Base-by-base conservation (phyloP, 345 rosid species). In the Capsella bursapastoris region DNA sequence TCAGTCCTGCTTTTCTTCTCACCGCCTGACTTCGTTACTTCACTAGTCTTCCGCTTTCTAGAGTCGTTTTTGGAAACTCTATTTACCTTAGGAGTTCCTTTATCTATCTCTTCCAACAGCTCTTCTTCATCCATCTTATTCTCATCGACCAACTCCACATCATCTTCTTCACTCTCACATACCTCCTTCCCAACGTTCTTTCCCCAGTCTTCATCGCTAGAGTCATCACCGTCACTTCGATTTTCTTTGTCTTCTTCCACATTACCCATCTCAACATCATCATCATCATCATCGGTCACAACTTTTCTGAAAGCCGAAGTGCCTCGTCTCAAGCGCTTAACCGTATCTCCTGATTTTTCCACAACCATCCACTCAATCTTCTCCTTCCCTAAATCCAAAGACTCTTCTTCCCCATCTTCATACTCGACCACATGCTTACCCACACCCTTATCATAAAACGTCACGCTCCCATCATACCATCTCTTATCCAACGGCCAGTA, bases 401-500 rank as follows among this genome's bases (percentile, higher is more conserved):
- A 51, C 79, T 95, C 98, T 82, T 95, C 97, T 74, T 95, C 98
- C 1, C 75, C 85, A 60, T 90, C 98, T n/a, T 89, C 90, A 49
- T 92, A 95, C 83, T 70, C 85, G 9, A 95, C 68, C 82, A 81
- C 77, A 82, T 95, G 97, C 83, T 86, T 90, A 15, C 89, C 84
- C 7, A 79, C 79, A 55, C 44, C 70, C 78, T 83, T 76, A 69
- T 88, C 72, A 8, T 79, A 90, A 35, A 77, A 84, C 49, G 72
- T 80, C 38, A 95, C 91, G 27, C 44, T 56, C 62, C 97, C 99
- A 43, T 92, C 94, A 64, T 90, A 95, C 98, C 97, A 90, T 58
- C 66, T 73, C 80, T 87, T 81, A 81, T 95, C 98, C 87, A 95
- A 68, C 51, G 99, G 98, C 99, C 99, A 95, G 73, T 81, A 92